Percentiles rank a stretch among this genome's conserved stretches.
These are phyloP conservation scores for Teunomyces gatunensis DNA, from an alignment of 805 yeast genomes.

Conservation along the genomic window DNA sequence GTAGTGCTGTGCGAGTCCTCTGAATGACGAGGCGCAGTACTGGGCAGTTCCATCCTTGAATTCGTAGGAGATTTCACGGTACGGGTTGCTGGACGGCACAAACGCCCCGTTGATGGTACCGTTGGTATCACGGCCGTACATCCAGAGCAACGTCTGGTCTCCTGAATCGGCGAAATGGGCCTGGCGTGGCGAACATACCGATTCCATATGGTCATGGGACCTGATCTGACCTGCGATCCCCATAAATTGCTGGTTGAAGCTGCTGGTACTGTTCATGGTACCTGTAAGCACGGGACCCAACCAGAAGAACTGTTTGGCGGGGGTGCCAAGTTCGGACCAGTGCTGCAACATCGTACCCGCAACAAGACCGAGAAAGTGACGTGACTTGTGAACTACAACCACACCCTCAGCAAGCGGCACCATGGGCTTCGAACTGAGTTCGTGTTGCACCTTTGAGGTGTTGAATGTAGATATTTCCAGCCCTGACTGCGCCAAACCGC, in stretches of 20 bases:
- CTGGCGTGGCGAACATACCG: slow-evolving; percentile 8
- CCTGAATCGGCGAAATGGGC: slow-evolving; percentile 11
- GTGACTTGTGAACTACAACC: slow-evolving; percentile 6
- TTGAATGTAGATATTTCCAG: not conserved
- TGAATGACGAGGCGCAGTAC: slow-evolving; percentile 1
- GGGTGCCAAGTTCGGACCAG: slow-evolving; percentile 5
- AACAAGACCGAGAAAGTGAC: slow-evolving; percentile 8
- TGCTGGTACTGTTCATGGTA: not conserved
- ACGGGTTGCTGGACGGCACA: slow-evolving; percentile 11
- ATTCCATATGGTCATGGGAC: slow-evolving; percentile 3
- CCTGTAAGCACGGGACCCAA: slow-evolving; percentile 9
- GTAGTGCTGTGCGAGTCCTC: not conserved
- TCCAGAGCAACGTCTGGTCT: slow-evolving; percentile 9
- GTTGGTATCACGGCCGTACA: slow-evolving; percentile 3
- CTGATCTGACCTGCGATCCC: slow-evolving; percentile 9
- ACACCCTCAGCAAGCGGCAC: slow-evolving; percentile 5
- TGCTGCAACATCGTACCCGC: slow-evolving; percentile 8
- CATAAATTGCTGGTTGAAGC: slow-evolving; percentile 8
- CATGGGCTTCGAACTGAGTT: not conserved
- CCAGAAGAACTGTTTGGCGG: slow-evolving; percentile 10
- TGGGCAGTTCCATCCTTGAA: not conserved
- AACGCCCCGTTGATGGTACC: slow-evolving; percentile 7
- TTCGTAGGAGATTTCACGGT: slow-evolving; percentile 5
- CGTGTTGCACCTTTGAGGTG: not conserved
- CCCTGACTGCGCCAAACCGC: not conserved